Evolutionary conservation across 305 asterid species (phyloP), one percentile per base, ranked within the genome.

Genomic region (Solanum hybrid): DNA sequence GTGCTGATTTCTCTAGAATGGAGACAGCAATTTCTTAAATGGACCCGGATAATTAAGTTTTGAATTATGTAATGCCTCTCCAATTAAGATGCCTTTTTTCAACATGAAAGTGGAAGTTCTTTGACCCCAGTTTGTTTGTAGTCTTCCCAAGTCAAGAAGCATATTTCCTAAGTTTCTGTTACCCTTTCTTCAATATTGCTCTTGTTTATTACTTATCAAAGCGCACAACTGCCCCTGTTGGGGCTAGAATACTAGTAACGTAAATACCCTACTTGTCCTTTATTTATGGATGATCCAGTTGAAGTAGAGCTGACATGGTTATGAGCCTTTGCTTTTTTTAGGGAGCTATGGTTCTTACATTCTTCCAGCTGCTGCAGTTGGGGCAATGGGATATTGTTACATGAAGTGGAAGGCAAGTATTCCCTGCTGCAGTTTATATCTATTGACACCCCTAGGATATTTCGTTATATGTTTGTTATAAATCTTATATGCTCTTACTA

Each of bases 371-470:
- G 98, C 98, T 73, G 98, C 98, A 89, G 87, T 95, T 82, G 98
- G 98, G 90, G 97, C 98, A 26, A 89, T 92, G 96, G 98, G 98
- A 86, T 94, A 93, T 91, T 95, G 98, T 89, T 96, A 95, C 94
- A 95, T 96, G 98, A 92, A 96, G 96, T 96, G 98, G 98, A 95
- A 96, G 98, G 98, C 86, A 91, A 93, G 95, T 68, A 17, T 91
- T 91, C 90, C 31, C 87, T 88, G 84, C 87, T 65, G 86, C 33
- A 86, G 84, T 78, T 79, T 72, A 86, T 75, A 70, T 65, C 90
- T 86, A 89, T 87, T 68, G 87, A 11, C 73, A 75, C 79, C 89
- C 73, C 36, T 81, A 89, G 86, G 22, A 24, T 89, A 39, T 70
- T 17, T 27, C 17, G 20, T 24, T 32, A 14, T 68, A 65, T 12